Percentiles rank a stretch among this genome's conserved stretches.
phyloP scores from a whole-genome alignment of 768 basidiomycete species.

The Galerina marginata region DNA sequence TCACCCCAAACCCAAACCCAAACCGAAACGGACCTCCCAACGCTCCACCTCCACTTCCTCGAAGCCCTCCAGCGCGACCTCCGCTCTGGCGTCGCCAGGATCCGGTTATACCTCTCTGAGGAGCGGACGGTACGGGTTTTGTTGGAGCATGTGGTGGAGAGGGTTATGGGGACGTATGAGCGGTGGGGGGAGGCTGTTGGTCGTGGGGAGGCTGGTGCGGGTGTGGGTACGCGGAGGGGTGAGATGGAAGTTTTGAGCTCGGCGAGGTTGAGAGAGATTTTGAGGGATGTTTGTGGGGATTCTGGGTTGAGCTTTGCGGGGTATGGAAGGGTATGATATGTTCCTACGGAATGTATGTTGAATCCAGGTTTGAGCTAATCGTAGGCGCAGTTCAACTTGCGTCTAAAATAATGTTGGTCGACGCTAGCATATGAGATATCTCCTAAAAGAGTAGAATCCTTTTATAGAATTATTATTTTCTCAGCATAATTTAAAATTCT shows the following conservation, averaged over 20 bases:
- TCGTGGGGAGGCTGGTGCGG: slow-evolving; percentile 20
- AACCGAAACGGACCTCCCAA: slow-evolving; percentile 49
- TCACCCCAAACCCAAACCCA: too few relatives aligned
- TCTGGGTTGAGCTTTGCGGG: neutral
- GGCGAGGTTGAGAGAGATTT: slow-evolving; percentile 42
- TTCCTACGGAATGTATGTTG: too few relatives aligned
- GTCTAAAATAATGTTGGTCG: neutral
- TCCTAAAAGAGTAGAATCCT: too few relatives aligned
- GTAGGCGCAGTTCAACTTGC: too few relatives aligned
- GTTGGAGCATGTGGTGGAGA: slow-evolving; percentile 76
- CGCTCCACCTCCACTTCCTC: slow-evolving; percentile 62
- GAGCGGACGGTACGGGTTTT: slow-evolving; percentile 79
- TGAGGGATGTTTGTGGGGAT: slow-evolving; percentile 43
- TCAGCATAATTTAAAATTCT: too few relatives aligned
- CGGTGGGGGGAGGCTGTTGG: slow-evolving; percentile 69
- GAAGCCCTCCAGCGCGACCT: slow-evolving; percentile 60
- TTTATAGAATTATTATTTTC: too few relatives aligned
- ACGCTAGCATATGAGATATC: too few relatives aligned
- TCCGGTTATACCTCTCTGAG: slow-evolving; percentile 80
- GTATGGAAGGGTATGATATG: too few relatives aligned
- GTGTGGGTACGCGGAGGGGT: slow-evolving; percentile 29
- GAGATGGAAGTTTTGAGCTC: slow-evolving; percentile 30
- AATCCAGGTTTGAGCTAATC: too few relatives aligned
- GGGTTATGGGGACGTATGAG: slow-evolving; percentile 75
- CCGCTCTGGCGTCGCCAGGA: slow-evolving; percentile 55